Base-by-base conservation (phyloP, 768 basidiomycete species). In the Coprinopsis strossmayeri region DNA sequence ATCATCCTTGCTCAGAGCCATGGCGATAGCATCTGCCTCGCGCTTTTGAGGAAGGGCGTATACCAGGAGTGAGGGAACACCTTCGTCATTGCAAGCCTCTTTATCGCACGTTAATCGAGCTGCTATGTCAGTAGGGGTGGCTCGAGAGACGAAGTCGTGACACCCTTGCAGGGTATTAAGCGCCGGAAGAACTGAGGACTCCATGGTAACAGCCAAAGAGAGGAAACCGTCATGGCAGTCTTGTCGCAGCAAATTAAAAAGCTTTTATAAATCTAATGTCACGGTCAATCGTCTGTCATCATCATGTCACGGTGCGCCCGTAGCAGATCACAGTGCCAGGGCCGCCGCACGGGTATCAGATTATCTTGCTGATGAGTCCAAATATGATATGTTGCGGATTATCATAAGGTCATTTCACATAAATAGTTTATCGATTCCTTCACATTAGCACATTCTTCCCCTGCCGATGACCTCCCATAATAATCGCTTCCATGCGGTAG, bases 81-180 rank as follows among this genome's bases (percentile, higher is more conserved):
- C 51, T 12, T 48, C 51, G n/a, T 55, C 45, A 24, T 55, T 51
- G 34, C 55, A 59, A 2, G 56, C 53, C 17, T 50, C 48, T 34
- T 61, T 58, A 46, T 60, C 60, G 20, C 48, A 49, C 3, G 54
- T 50, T 45, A 61, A 53, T 41, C 57, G 57, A 18, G 49, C 45
- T 9, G 56, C 63, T 21, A 60, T 60, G 20, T 34, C 46, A 5
- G 51, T 23, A 1, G 57, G 45, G 3, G 60, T 37, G 28, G 62
- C 55, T 15, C 48, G 43, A 23, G 54, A 43, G 24, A 59, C 49
- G 38, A 63, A 59, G 3, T 34, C 32, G 27, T 55, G 52, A 48
- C 53, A 61, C 12, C 49, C 55, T n/a, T 49, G 43, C 18, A 63
- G 52, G 23, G 23, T n/a, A 24, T 39, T 18, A 17, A 23, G 43